Conservation (phyloP, 1,284 basidiomycete genomes). For the Wolfiporia cocos region DNA sequence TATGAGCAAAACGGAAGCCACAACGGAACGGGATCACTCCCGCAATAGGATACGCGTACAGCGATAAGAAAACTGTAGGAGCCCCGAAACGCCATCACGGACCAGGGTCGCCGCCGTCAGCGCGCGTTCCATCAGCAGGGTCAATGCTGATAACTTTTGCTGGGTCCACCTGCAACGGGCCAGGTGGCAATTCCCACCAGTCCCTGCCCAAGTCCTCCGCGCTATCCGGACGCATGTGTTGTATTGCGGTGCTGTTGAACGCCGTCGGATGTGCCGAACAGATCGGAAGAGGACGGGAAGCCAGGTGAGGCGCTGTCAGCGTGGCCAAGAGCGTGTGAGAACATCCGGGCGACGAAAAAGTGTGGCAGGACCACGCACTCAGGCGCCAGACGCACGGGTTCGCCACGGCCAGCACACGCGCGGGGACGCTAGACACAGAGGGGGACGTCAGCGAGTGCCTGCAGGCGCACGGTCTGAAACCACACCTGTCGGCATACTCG, state of each 20-base stretch:
- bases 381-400: constrained; percentile 32
- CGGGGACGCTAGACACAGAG: constrained; percentile 25
- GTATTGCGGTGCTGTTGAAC: constrained; percentile 64
- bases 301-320: constrained; percentile 38
- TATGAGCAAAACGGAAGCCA: no score
- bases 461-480: constrained; percentile 3
- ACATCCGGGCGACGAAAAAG: constrained; percentile 4
- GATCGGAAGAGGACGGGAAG: constrained; percentile 39
- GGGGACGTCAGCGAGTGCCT: constrained; percentile 8
- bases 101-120: no score
- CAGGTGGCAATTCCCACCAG: constrained; percentile 26
- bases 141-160: no score
- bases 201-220: constrained; percentile 18
- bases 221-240: constrained; percentile 32
- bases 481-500: constrained; percentile 46
- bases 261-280: constrained; percentile 48
- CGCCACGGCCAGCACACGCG: constrained; percentile 26
- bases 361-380: constrained; percentile 21
- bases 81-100: no score
- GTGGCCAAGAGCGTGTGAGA: constrained; percentile 1
- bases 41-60: no score
- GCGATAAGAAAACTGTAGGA: no score
- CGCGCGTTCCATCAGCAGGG: no score
- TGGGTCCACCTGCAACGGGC: no score
- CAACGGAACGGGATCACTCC: no score